These are phyloP conservation scores for Leccinum uliginosum DNA, from an alignment of 768 basidiomycete genomes.

Conservation along the genomic window DNA sequence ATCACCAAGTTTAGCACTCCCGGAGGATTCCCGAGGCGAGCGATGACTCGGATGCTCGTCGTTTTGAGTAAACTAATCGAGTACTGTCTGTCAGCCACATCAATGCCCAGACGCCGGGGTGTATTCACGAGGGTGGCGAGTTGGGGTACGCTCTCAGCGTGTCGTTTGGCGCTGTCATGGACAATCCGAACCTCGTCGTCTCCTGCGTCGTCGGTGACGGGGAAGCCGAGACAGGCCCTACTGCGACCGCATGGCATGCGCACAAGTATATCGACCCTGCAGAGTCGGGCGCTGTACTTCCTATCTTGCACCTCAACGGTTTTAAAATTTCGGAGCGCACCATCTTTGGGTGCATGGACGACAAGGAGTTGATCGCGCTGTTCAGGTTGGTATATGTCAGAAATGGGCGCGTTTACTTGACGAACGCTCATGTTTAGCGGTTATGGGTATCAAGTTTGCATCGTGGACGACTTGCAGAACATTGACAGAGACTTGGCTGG, in stretches of 20 bases:
- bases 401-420: not conserved
- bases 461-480: conserved; percentile 63
- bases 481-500: conserved; percentile 79
- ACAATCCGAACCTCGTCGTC: conserved; percentile 80
- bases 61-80: not conserved
- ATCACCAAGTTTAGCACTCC: conserved; percentile 75
- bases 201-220: conserved; percentile 86
- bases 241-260: conserved; percentile 77
- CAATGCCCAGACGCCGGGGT: conserved; percentile 83
- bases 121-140: conserved; percentile 90
- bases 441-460: conserved; percentile 85
- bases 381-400: conserved; percentile 51
- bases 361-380: conserved; percentile 71
- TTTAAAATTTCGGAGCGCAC: conserved; percentile 92
- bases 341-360: conserved; percentile 86
- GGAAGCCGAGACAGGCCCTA: conserved; percentile 79
- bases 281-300: conserved; percentile 88
- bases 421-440: conserved; percentile 39
- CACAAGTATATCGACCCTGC: conserved; percentile 89
- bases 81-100: conserved; percentile 44
- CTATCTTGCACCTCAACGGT: conserved; percentile 83
- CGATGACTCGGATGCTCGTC: not conserved
- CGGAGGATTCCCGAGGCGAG: conserved; percentile 76
- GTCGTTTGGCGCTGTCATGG: conserved; percentile 87
- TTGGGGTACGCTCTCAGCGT: conserved; percentile 86